These are phyloP conservation scores for Pleurotus sapidus DNA, from an alignment of 768 basidiomycete species.

Conservation along the genomic window DNA sequence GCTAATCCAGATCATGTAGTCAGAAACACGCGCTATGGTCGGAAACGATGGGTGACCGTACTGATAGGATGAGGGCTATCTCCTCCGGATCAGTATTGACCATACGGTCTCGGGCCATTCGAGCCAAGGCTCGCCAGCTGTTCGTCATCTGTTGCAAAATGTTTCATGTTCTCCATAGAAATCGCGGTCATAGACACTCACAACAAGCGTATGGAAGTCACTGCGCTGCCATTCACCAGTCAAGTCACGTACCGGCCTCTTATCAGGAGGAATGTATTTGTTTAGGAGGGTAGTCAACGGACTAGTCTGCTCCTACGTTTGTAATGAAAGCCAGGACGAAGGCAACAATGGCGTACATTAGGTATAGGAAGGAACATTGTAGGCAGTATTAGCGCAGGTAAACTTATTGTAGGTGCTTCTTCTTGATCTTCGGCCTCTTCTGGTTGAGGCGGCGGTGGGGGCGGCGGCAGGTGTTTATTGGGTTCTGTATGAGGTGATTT, in stretches of 20 bases:
- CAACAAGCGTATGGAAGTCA: conserved; percentile 79
- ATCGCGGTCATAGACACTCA: conserved; percentile 37
- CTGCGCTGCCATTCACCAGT: conserved; percentile 69
- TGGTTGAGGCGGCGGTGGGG: conserved; percentile 34
- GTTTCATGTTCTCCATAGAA: conserved; percentile 8
- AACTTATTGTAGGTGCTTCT: conserved; percentile 54
- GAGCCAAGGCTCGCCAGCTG: conserved; percentile 83
- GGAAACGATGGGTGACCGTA: conserved; percentile 31
- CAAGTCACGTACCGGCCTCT: conserved; percentile 69
- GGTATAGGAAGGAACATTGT: conserved; percentile 89
- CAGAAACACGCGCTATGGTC: neutral
- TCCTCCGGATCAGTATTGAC: conserved; percentile 71
- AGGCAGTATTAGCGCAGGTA: conserved; percentile 67
- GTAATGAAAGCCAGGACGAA: conserved; percentile 40
- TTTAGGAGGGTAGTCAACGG: conserved; percentile 76
- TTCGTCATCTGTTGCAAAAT: conserved; percentile 68
- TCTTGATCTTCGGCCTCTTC: conserved; percentile 46
- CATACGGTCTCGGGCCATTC: conserved; percentile 78
- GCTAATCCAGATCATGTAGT: conserved; percentile 31
- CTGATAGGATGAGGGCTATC: conserved; percentile 59
- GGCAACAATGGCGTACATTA: conserved; percentile 68
- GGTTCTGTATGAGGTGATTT: conserved; percentile 31
- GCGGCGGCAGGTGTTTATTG: conserved; percentile 57
- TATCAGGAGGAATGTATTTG: conserved; percentile 82
- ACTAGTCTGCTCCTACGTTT: conserved; percentile 66